Evolutionary conservation across 371 early-diverging fungal genomes (phyloP), one percentile per base, ranked within the genome.

Genomic region (Encephalitozoon romaleae): DNA sequence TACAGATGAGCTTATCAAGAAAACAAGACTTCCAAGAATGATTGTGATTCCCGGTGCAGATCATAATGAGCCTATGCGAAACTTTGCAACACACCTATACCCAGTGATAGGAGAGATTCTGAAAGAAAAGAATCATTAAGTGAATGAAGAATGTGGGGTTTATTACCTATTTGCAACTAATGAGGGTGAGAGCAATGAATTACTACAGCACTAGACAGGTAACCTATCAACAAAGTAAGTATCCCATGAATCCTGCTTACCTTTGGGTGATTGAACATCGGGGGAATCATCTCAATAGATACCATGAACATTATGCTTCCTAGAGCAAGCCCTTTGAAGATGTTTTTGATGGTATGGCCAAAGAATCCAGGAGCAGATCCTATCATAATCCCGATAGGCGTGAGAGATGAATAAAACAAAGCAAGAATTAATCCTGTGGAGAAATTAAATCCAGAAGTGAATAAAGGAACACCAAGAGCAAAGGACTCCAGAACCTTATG

Each of bases 401-500:
- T 86, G 26, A 86, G 72, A 12, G 74, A 63, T 25, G 83, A 80
- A 69, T 84, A 86, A 18, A 84, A 43, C 15, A 78, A 5, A 45
- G 81, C 30, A 21, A 86, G 59, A 32, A 69, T 39, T 9, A 82
- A 38, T 0, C 30, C 49, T 9, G 63, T 54, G 6, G 4, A 21
- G 9, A 39, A 28, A 11, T 76, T 64, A 28, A 86, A 77, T 1
- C 42, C 38, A 49, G 83, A 75, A 0, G 59, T 78, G 26, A 77
- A 72, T 21, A 86, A 42, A 59, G 83, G 70, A 41, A 78, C 73
- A n/a, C 86, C 84, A 25, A 86, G 54, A 9, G 82, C 74, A 81
- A 86, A 81, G 12, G 84, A 80, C 51, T 86, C 86, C 26, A 84
- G 59, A 54, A 80, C 78, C 53, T 86, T 86, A 52, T 86, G 86